Base-by-base conservation (phyloP, 108 stramenopile species). In the Cyclostephanos tholiformis region DNA sequence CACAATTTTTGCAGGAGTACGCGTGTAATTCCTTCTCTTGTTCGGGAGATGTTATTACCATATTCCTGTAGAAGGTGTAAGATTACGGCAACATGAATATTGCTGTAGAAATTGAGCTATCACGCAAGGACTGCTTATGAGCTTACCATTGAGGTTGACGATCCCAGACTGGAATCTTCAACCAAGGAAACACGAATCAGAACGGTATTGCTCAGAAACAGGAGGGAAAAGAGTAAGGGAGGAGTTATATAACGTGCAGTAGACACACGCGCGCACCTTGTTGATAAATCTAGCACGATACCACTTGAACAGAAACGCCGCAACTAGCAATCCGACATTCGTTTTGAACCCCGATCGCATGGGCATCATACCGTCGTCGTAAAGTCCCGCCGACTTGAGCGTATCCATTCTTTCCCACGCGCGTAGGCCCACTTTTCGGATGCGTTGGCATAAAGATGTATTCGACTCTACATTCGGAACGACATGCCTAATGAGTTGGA, bases 1-100 rank as follows among this genome's bases (percentile, higher is more conserved):
- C 90, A 70, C 94, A 95, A 17, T 67, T 80, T 65, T 88, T 89
- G 71, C 94, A 95, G 25, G 87, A 86, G 59, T 81, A 92, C 22
- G 94, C 94, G 55, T 91, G 85, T 27, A 95, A 80, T 74, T 82
- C 75, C 66, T 95, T 89, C 75, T 95, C 94, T 80, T 95, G 90
- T 74, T 94, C 93, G 50, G 89, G 86, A 60, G 84, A 86, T 57
- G 93, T 94, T 30, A 94, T 85, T 35, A 94, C 88, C 72, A 87
- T 90, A 73, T 91, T 91, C 93, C 61, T 62, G 61, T 36, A 14
- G 17, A 10, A 50, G 16, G 32, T 38, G 16, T 32, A 14, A 60
- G n/a, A 38, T 60, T 8, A 38, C 17, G 10, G 4, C 30, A 56
- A 25, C n/a, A 55, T 26, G 23, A 10, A n/a, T 7, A 58, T 25